These are phyloP conservation scores for Diaporthe citri DNA, from an alignment of 2,329 filamentous ascomycete species.

Conservation along the genomic window DNA sequence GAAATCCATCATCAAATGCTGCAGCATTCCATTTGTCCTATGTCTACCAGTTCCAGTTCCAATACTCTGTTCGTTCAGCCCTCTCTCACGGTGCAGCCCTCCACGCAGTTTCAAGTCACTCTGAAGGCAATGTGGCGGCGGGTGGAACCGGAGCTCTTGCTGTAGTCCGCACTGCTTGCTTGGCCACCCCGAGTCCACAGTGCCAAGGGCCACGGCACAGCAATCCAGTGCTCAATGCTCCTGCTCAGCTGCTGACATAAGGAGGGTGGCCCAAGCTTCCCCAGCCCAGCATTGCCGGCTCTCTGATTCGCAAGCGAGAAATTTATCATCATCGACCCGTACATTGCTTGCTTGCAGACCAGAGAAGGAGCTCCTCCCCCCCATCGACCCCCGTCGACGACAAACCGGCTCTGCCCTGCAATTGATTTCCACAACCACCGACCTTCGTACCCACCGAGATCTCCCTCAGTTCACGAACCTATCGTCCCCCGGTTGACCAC, in stretches of 20 bases:
- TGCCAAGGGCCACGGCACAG: background rate
- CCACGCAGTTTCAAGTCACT: background rate
- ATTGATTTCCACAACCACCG: constrained; percentile 22
- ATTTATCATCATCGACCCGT: constrained; percentile 56
- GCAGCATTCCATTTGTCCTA: background rate
- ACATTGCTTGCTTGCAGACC: constrained; percentile 14
- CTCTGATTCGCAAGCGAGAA: constrained; percentile 52
- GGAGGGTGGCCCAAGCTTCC: constrained; percentile 37
- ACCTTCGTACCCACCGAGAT: background rate
- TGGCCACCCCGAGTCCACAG: background rate
- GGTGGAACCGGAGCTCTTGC: constrained; percentile 19
- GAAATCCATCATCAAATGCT: background rate
- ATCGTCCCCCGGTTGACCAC: background rate
- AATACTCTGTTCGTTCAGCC: background rate
- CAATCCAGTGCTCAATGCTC: background rate
- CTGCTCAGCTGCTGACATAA: constrained; percentile 20
- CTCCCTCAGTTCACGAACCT: background rate
- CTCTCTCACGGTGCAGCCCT: too few species aligned
- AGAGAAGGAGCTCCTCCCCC: constrained; percentile 38
- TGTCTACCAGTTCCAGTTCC: background rate
- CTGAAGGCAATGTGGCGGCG: background rate
- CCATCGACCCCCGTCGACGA: constrained; percentile 38
- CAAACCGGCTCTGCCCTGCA: constrained; percentile 13
- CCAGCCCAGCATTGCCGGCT: constrained; percentile 5
- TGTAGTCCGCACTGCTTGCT: background rate